These are phyloP conservation scores for Alternaria ethzedia DNA, from an alignment of 2,329 filamentous ascomycete species.

Conservation along the genomic window DNA sequence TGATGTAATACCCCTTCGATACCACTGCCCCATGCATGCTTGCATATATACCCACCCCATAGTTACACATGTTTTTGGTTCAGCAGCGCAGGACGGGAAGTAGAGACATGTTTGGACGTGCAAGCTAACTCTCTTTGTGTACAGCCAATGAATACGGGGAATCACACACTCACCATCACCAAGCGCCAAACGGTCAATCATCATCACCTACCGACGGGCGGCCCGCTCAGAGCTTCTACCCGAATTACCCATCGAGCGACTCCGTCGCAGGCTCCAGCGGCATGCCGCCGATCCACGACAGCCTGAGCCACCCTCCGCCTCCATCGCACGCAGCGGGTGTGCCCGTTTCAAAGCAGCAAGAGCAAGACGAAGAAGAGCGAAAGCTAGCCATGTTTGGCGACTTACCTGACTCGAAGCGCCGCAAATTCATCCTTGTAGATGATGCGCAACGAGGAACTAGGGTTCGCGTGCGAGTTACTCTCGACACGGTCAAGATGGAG, in stretches of 20 bases:
- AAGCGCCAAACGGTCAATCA: constrained; percentile 62
- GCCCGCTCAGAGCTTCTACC: constrained; percentile 78
- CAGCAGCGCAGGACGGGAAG: constrained; percentile 28
- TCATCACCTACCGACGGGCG: constrained; percentile 71
- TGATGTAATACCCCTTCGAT: constrained; percentile 52
- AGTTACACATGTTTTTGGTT: constrained; percentile 39
- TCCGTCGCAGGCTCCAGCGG: constrained; percentile 60
- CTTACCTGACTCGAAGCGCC: constrained; percentile 85
- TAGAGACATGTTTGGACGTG: constrained; percentile 37
- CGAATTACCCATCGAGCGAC: constrained; percentile 67
- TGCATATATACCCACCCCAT: constrained; percentile 28
- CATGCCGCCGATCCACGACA: constrained; percentile 70
- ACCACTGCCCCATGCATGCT: constrained; percentile 44
- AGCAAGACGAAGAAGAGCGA: constrained; percentile 62
- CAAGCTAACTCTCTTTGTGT: constrained; percentile 54
- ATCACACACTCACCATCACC: constrained; percentile 71
- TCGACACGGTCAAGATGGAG: constrained; percentile 92
- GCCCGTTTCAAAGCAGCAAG: constrained; percentile 55
- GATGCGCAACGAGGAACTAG: constrained; percentile 77
- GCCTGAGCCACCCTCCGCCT: constrained; percentile 57
- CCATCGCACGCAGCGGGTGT: constrained; percentile 52
- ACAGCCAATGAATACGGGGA: constrained; percentile 65
- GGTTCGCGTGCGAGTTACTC: constrained; percentile 86
- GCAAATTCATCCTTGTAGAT: constrained; percentile 96
- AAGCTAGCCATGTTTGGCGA: constrained; percentile 82